phyloP scores from a whole-genome alignment of 2,329 filamentous ascomycete species.

The Venturia carpophila region DNA sequence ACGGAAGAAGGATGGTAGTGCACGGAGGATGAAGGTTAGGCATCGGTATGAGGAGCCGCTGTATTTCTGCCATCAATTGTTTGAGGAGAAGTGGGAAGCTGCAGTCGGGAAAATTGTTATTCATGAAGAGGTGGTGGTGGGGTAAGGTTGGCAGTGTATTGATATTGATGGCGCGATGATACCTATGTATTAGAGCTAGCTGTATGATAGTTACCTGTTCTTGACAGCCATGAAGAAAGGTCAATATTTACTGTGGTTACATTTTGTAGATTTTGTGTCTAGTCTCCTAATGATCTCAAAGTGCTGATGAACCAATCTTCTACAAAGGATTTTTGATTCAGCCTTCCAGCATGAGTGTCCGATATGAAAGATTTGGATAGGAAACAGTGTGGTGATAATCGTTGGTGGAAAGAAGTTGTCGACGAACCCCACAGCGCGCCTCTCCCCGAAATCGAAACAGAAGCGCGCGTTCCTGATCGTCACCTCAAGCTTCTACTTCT shows the following conservation, averaged over 20 bases:
- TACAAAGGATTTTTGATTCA: too few relatives aligned
- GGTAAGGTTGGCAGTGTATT: neutral
- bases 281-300: too few relatives aligned
- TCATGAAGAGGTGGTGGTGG: neutral
- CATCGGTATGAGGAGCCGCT: constrained; percentile 19
- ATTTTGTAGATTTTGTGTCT: too few relatives aligned
- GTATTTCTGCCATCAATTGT: constrained; percentile 21
- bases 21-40: neutral
- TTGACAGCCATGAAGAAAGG: too few relatives aligned
- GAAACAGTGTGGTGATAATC: too few relatives aligned
- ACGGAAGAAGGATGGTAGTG: constrained; percentile 35
- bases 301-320: too few relatives aligned
- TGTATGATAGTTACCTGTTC: neutral
- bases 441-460: neutral
- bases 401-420: too few relatives aligned
- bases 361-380: too few relatives aligned
- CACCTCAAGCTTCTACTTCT: neutral
- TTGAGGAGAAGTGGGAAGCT: constrained; percentile 20
- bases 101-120: constrained; percentile 2
- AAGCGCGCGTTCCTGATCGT: neutral
- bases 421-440: too few relatives aligned
- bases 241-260: too few relatives aligned
- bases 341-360: too few relatives aligned
- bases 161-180: neutral
- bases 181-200: neutral